phyloP scores from a whole-genome alignment of 2,329 filamentous ascomycete species.

The Aspergillus felis region DNA sequence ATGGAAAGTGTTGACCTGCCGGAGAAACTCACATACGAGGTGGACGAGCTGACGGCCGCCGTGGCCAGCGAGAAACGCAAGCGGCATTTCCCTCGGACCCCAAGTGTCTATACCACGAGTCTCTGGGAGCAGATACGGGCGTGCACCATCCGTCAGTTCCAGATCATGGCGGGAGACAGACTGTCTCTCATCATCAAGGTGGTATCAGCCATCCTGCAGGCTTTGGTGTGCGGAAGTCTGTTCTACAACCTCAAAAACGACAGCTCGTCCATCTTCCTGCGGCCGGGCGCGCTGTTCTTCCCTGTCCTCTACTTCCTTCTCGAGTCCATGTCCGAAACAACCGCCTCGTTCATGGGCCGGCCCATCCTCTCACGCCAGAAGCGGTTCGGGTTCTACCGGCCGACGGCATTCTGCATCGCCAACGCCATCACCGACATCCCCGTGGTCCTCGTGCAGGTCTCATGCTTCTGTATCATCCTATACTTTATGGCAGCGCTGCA shows the following conservation, averaged over 20 bases:
- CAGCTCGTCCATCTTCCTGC: conserved; percentile 52
- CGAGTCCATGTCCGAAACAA: conserved; percentile 56
- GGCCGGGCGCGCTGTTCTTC: conserved; percentile 59
- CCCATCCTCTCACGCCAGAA: conserved; percentile 67
- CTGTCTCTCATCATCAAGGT: conserved; percentile 47
- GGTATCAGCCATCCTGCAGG: conserved; percentile 36
- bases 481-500: conserved; percentile 57
- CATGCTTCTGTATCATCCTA: conserved; percentile 56
- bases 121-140: conserved; percentile 41
- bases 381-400: conserved; percentile 63
- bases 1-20: conserved; percentile 40
- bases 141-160: conserved; percentile 45
- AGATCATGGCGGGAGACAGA: conserved; percentile 51
- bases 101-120: conserved; percentile 29
- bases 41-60: conserved; percentile 25
- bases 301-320: conserved; percentile 59
- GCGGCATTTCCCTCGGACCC: conserved; percentile 26
- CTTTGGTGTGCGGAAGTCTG: conserved; percentile 43
- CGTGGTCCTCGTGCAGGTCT: conserved; percentile 52
- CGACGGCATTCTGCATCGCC: conserved; percentile 55
- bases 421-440: conserved; percentile 55
- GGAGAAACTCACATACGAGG: conserved; percentile 27
- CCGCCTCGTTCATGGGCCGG: conserved; percentile 57
- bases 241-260: conserved; percentile 52
- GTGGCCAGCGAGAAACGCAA: conserved; percentile 30